Percentiles rank a stretch among this genome's conserved stretches.
phyloP scores from a whole-genome alignment of 2,329 filamentous ascomycete species.

The Pseudohalonectria lignicola region DNA sequence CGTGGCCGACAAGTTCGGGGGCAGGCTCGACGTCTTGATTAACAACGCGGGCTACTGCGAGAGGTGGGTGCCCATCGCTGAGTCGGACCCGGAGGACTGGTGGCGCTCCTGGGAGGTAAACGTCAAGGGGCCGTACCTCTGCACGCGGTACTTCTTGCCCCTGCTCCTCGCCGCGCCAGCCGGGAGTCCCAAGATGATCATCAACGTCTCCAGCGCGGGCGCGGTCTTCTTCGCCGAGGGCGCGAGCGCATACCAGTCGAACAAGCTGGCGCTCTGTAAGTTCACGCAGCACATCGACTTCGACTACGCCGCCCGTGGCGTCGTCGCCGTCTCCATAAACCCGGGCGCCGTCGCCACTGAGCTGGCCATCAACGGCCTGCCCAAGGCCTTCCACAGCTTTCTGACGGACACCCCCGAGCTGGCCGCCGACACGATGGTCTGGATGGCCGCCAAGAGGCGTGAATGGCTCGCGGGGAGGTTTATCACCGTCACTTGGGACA shows the following conservation, averaged over 20 bases:
- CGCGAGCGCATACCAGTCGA: conserved; percentile 31
- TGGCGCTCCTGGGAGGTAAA: conserved; percentile 38
- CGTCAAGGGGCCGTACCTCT: conserved; percentile 33
- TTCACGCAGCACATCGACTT: conserved; percentile 29
- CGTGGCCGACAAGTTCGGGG: conserved; percentile 18
- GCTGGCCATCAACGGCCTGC: conserved; percentile 23
- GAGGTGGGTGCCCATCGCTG: conserved; percentile 18
- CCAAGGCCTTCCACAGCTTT: conserved; percentile 8
- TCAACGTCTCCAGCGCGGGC: conserved; percentile 27
- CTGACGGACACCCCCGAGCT: conserved; percentile 12
- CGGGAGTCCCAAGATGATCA: conserved; percentile 30
- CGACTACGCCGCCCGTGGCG: conserved; percentile 29
- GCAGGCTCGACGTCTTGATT: conserved; percentile 23
- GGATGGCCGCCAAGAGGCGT: conserved; percentile 9
- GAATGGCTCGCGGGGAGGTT: conserved; percentile 12
- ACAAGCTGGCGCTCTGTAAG: conserved; percentile 31
- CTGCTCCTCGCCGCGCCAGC: conserved; percentile 21
- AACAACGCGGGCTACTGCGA: conserved; percentile 30
- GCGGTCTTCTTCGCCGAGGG: conserved; percentile 19
- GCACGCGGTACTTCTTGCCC: conserved; percentile 35
- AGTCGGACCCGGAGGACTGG: conserved; percentile 30
- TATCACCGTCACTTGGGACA: conserved; percentile 11
- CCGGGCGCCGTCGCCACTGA: conserved; percentile 34
- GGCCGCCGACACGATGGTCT: conserved; percentile 12
- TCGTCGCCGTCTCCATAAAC: conserved; percentile 29